Base-by-base conservation (phyloP, 768 basidiomycete species). In the Amanita polypyramis region DNA sequence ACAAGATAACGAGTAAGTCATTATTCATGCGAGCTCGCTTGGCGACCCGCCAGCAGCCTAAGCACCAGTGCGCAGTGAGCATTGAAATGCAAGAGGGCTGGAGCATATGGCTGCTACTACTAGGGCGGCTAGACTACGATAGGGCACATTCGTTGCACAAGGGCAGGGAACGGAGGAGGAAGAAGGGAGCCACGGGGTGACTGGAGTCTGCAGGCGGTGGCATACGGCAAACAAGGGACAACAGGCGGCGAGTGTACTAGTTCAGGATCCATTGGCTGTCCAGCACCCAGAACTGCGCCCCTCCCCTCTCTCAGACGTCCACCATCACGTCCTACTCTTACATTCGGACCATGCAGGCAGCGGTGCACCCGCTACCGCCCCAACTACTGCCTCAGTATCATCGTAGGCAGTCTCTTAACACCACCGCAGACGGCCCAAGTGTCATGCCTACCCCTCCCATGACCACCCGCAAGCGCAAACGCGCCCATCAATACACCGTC, bases 401-500 rank as follows among this genome's bases (percentile, higher is more conserved):
- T 52, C 78, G 72, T 56, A 49, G 39, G 21, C 79, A 77, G 60
- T 70, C 79, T 38, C 67, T 79, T 58, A 72, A 74, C 60, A 68
- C 62, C 51, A 70, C 64, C 55, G 63, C 72, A 52, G 60, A 61
- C 59, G 73, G 71, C 58, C 77, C 80, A 60, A 81, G 80, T 58
- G 74, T 75, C 56, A 76, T 85, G 66, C 76, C 79, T 50, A 85
- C 85, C 36, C 82, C 86, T 49, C 78, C 83, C 38, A 69, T 83
- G 54, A 68, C 77, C 40, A 77, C 81, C 54, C 80, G 86, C 71
- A 89, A 89, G 68, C 80, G 87, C 55, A 89, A 89, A 70, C 79
- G 86, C 61, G 74, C 81, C 25, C 81, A 83, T 57, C 83, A 86
- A 57, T 85, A 76, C 63, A 83, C 81, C 19, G 82, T 91, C 65